phyloP scores from a whole-genome alignment of 768 basidiomycete genomes.

The Trametes cingulata region DNA sequence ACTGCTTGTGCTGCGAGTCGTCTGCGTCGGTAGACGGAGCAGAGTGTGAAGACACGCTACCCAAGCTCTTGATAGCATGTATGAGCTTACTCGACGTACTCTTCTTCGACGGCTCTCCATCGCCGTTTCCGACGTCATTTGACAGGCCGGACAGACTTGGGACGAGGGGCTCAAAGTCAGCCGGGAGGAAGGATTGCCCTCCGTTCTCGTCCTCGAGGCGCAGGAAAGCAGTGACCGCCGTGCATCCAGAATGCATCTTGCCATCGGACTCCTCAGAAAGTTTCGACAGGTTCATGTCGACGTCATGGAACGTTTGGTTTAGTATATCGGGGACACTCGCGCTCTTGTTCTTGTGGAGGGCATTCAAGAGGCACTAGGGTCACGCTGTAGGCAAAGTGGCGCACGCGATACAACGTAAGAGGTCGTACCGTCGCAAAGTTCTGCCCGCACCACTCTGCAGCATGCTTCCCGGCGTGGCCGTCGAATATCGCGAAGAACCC shows the following conservation, averaged over 20 bases:
- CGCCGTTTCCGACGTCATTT: slow-evolving; percentile 44
- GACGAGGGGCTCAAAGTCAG: slow-evolving; percentile 25
- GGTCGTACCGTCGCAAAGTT: slow-evolving; percentile 86
- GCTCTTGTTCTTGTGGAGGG: slow-evolving; percentile 60
- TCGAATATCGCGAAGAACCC: slow-evolving; percentile 99
- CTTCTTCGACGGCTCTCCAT: slow-evolving; percentile 45
- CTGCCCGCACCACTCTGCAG: slow-evolving; percentile 97
- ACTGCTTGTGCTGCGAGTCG: slow-evolving; percentile 20
- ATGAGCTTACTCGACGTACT: slow-evolving; percentile 26
- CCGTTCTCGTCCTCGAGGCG: slow-evolving; percentile 85
- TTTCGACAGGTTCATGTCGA: slow-evolving; percentile 79
- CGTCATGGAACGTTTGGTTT: slow-evolving; percentile 92
- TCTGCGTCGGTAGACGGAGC: slow-evolving; percentile 22
- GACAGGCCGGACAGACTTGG: slow-evolving; percentile 33
- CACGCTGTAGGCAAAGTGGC: slow-evolving; percentile 9
- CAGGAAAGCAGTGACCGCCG: slow-evolving; percentile 93
- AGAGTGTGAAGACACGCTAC: slow-evolving; percentile 34
- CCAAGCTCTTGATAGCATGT: slow-evolving; percentile 42
- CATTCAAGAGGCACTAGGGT: slow-evolving; percentile 61
- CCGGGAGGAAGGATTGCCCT: slow-evolving; percentile 61
- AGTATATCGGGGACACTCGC: slow-evolving; percentile 81
- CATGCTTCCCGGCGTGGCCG: slow-evolving; percentile 97
- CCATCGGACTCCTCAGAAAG: slow-evolving; percentile 87
- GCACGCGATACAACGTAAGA: not conserved
- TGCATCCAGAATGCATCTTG: slow-evolving; percentile 95